Base-by-base conservation (phyloP, 768 basidiomycete genomes). In the Amanita jacksonii region DNA sequence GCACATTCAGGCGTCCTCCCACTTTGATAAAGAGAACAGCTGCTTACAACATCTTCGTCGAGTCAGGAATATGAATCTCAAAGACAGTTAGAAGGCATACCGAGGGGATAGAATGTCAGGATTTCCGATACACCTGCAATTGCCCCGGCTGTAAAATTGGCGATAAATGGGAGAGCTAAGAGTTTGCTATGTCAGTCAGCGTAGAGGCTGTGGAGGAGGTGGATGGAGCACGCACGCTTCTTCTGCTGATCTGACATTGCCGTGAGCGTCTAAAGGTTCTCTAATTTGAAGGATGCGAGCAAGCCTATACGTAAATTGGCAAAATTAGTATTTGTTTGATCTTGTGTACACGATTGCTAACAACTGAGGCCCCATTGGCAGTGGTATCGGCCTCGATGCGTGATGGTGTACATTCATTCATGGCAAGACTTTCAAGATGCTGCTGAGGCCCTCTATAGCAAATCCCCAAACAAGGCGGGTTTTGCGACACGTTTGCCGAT, bases 121-220 rank as follows among this genome's bases (percentile, higher is more conserved):
- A 85, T 85, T 58, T 84, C 81, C 3, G 84, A 82, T 50, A 88
- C 77, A 45, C 94, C 94, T 50, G 96, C 96, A 54, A 98, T 92
- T 4, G 94, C 96, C 36, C 96, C 96, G 0, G 94, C 92, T 1
- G 82, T 75, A 57, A 99, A 98, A 56, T 88, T 96, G 50, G 91
- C 86, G 45, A 75, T 57, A 65, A 91, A 91, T 1, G 88, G 88
- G 37, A 90, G 71, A 22, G 87, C 88, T 91, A 31, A 27, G 3
- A 18, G 8, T 12, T 47, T 42, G 35, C 34, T 41, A 45, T 15
- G 28, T 15, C 8, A 22, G 30, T 15, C 44, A 46, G 16, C 12
- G n/a, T 3, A 8, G 19, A 36, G 36, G 35, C 36, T 16, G 15
- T 30, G 31, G 16, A 20, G 19, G 23, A 13, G 4, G 38, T 36